Conservation (phyloP, 495 filamentous ascomycete genomes). For the Barbatosphaeria neglecta region DNA sequence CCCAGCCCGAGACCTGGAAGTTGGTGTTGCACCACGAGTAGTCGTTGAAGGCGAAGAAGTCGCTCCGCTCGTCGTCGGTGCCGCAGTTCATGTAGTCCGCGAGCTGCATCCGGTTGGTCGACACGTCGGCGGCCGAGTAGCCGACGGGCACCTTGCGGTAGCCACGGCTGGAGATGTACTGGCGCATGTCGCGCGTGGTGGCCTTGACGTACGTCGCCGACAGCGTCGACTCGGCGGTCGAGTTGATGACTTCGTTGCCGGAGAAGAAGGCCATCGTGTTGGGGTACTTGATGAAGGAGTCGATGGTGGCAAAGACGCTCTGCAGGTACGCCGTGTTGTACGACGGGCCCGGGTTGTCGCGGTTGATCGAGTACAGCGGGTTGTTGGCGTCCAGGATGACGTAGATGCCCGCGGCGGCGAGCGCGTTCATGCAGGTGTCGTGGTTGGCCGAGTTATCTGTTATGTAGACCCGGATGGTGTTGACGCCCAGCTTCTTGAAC, state of each 20-base stretch:
- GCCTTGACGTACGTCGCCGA: slow-evolving; percentile 87
- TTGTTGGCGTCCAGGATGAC: slow-evolving; percentile 68
- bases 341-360: slow-evolving; percentile 56
- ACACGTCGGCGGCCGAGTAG: slow-evolving; percentile 82
- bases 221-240: slow-evolving; percentile 52
- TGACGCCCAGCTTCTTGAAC: slow-evolving; percentile 78
- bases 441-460: slow-evolving; percentile 80
- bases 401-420: slow-evolving; percentile 84
- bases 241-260: slow-evolving; percentile 93
- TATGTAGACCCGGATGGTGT: slow-evolving; percentile 87
- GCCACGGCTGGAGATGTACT: slow-evolving; percentile 64
- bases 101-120: slow-evolving; percentile 78
- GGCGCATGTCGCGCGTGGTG: slow-evolving; percentile 79
- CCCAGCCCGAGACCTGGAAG: slow-evolving; percentile 70
- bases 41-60: slow-evolving; percentile 98
- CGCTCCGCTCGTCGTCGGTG: slow-evolving; percentile 67
- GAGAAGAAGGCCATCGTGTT: slow-evolving; percentile 95
- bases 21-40: slow-evolving; percentile 94
- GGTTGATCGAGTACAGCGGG: slow-evolving; percentile 64
- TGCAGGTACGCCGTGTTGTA: slow-evolving; percentile 92
- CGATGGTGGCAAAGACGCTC: slow-evolving; percentile 85
- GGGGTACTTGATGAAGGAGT: slow-evolving; percentile 73
- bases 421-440: slow-evolving; percentile 69
- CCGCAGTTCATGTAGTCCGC: slow-evolving; percentile 94
- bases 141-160: slow-evolving; percentile 79